Conservation (phyloP, 1,284 basidiomycete genomes). For the Apiotrichum sp. region DNA sequence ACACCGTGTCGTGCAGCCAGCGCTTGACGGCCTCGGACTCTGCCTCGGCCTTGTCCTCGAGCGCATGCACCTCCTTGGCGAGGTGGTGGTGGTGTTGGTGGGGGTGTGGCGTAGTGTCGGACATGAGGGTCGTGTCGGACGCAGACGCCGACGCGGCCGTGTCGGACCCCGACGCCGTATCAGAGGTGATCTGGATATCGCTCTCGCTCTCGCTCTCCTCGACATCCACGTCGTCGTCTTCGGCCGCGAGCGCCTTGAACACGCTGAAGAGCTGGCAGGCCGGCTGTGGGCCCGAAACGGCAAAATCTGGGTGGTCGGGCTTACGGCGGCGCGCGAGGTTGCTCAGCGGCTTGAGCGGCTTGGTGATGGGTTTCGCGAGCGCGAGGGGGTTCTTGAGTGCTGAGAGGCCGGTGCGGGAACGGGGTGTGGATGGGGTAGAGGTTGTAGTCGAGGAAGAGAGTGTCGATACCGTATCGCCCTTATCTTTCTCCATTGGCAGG, state of each 20-base stretch:
- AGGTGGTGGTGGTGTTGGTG: too few relatives aligned
- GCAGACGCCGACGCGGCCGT: too few relatives aligned
- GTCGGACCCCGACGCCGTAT: neutral
- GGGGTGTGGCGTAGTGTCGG: neutral
- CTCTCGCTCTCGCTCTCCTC: slow-evolving; percentile 1
- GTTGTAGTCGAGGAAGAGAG: neutral
- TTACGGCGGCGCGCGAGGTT: neutral
- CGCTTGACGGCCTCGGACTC: slow-evolving; percentile 16
- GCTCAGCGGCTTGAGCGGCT: neutral
- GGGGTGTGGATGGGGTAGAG: neutral
- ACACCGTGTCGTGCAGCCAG: slow-evolving; percentile 21
- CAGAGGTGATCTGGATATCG: too few relatives aligned
- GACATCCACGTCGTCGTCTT: slow-evolving; percentile 20
- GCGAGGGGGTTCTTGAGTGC: neutral
- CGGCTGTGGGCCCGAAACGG: slow-evolving; percentile 3
- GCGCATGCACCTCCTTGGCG: neutral
- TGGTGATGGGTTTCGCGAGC: neutral
- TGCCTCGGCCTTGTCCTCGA: neutral
- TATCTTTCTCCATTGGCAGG: too few relatives aligned
- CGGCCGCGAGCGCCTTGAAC: slow-evolving; percentile 37
- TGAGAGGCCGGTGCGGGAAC: neutral
- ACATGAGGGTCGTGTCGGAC: neutral
- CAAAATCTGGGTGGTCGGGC: too few relatives aligned
- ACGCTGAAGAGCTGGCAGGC: slow-evolving; percentile 35
- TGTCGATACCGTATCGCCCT: too few relatives aligned